Conservation (phyloP, 208 protist species). For the Trypanosoma boissoni region DNA sequence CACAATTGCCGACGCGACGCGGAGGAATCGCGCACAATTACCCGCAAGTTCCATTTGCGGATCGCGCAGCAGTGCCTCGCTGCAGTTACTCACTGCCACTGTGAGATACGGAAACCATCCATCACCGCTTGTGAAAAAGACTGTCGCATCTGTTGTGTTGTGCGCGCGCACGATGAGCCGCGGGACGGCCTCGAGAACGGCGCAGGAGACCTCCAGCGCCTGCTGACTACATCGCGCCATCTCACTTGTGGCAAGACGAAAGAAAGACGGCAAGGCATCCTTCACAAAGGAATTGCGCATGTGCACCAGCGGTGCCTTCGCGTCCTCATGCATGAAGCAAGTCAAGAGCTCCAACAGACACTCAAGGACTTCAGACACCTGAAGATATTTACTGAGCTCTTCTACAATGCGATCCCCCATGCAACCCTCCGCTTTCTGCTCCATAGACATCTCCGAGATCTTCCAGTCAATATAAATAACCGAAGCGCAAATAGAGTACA, state of each 20-base stretch:
- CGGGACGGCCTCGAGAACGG: conserved; percentile 55
- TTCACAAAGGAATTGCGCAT: conserved; percentile 42
- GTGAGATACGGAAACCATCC: conserved; percentile 53
- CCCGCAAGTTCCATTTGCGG: conserved; percentile 31
- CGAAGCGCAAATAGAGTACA: conserved; percentile 72
- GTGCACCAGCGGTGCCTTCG: conserved; percentile 38
- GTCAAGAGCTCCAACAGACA: conserved; percentile 73
- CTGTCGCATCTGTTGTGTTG: conserved; percentile 42
- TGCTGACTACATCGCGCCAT: conserved; percentile 19
- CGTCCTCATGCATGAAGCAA: conserved; percentile 59
- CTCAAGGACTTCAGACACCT: conserved; percentile 54
- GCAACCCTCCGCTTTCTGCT: conserved; percentile 7
- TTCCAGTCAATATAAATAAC: conserved; percentile 80
- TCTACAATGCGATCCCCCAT: conserved; percentile 35
- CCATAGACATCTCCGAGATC: conserved; percentile 40
- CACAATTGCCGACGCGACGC: conserved; percentile 50
- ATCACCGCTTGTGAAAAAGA: conserved; percentile 49
- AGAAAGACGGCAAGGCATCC: conserved; percentile 68
- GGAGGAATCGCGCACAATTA: conserved; percentile 46
- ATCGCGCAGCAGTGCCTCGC: conserved; percentile 34
- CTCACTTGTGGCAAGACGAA: conserved; percentile 34
- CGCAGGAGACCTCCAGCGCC: conserved; percentile 62
- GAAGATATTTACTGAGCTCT: conserved; percentile 48
- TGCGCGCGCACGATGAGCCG: too few species aligned
- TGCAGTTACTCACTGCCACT: conserved; percentile 43